Evolutionary conservation across 2,329 filamentous ascomycete genomes (phyloP).

Genomic region (Calonectria pseudoreteaudii): DNA sequence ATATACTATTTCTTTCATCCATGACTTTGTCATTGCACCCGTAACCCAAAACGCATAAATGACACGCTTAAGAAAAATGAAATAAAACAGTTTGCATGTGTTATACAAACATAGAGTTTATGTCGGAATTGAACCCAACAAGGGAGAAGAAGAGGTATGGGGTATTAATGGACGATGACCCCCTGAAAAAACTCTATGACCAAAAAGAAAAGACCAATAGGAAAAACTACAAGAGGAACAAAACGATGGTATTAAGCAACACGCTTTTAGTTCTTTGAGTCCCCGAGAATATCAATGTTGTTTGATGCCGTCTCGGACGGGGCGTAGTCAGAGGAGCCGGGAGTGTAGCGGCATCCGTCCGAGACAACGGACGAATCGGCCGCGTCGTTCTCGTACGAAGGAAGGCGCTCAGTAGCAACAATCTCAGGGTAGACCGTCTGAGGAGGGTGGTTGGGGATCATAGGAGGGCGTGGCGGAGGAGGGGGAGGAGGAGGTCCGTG

Average conservation of each 20-base stretch:
- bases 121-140: not conserved
- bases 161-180: slow-evolving; percentile 23
- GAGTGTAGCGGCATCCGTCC: slow-evolving; percentile 57
- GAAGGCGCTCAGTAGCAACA: slow-evolving; percentile 51
- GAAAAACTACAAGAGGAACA: slow-evolving; percentile 13
- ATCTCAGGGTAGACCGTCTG: slow-evolving; percentile 38
- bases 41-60: slow-evolving; percentile 24
- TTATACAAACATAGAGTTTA: not conserved
- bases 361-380: slow-evolving; percentile 52
- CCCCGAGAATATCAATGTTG: slow-evolving; percentile 37
- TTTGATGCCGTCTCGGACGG: slow-evolving; percentile 36
- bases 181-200: slow-evolving; percentile 25
- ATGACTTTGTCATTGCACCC: slow-evolving; percentile 19
- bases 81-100: slow-evolving; percentile 21
- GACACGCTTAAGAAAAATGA: slow-evolving; percentile 15
- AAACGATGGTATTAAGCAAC: not conserved
- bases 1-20: slow-evolving; percentile 27
- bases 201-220: slow-evolving; percentile 17
- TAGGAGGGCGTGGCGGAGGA: slow-evolving; percentile 24
- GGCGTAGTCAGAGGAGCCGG: slow-evolving; percentile 44
- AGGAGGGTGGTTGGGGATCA: slow-evolving; percentile 31
- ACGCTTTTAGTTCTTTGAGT: slow-evolving; percentile 36
- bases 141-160: not conserved
- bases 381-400: slow-evolving; percentile 54
- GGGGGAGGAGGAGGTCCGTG: slow-evolving; percentile 19